These are phyloP conservation scores for Chlamydomonas sphaeroides DNA, from an alignment of 139 green algal genomes.

Conservation along the genomic window DNA sequence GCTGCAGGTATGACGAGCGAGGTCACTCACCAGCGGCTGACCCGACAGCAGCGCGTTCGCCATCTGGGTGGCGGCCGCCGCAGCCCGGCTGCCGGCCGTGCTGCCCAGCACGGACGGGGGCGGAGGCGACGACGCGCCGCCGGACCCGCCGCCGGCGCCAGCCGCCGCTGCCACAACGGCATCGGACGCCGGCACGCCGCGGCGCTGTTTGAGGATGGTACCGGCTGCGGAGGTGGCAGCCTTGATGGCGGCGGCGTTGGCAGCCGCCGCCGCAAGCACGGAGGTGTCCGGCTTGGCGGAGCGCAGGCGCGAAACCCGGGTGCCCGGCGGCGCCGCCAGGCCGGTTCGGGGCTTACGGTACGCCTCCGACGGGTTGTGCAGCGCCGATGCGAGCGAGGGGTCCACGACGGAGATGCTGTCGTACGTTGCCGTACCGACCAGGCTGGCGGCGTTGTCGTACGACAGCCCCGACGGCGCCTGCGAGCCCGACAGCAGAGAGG, in stretches of 20 bases:
- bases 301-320: background rate
- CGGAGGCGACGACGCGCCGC: no score
- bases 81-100: no score
- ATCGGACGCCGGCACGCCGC: no score
- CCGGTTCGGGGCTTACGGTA: slow-evolving; percentile 35
- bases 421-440: background rate
- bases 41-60: no score
- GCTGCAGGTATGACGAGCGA: no score
- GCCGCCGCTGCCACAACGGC: no score
- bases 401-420: slow-evolving; percentile 13
- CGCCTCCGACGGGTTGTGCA: slow-evolving; percentile 25
- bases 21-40: no score
- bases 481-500: background rate
- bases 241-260: background rate
- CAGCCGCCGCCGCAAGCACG: background rate
- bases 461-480: slow-evolving; percentile 29
- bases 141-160: no score
- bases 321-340: slow-evolving; percentile 21
- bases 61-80: no score
- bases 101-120: no score
- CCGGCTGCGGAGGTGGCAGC: background rate
- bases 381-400: background rate
- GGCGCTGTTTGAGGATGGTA: no score
- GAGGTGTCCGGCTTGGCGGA: background rate
- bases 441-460: slow-evolving; percentile 8